Evolutionary conservation across 2,329 filamentous ascomycete genomes (phyloP).

Genomic region (Ascochyta rabiei): DNA sequence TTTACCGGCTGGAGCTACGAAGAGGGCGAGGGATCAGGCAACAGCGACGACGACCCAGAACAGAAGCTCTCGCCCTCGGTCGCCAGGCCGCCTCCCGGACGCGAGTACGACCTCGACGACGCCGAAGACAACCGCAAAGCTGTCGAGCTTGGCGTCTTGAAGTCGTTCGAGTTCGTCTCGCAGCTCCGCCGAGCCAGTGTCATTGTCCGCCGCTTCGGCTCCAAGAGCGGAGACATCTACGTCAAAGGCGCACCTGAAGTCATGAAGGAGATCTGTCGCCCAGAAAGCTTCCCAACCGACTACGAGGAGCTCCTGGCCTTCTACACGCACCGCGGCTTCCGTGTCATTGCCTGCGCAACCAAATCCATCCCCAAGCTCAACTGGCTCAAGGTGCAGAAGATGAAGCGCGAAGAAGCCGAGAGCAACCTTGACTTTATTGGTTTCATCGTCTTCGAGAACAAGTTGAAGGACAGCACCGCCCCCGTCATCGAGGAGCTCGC

Average conservation of each 20-base stretch:
- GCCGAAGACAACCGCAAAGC: conserved; percentile 56
- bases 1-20: conserved; percentile 93
- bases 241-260: conserved; percentile 97
- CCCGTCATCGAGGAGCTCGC: conserved; percentile 81
- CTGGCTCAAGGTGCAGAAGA: conserved; percentile 94
- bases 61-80: conserved; percentile 85
- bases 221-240: conserved; percentile 83
- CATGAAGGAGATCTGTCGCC: conserved; percentile 89
- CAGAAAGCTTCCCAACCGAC: conserved; percentile 82
- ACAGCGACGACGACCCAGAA: conserved; percentile 75
- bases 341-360: conserved; percentile 93
- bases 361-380: conserved; percentile 86
- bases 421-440: conserved; percentile 84
- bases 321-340: conserved; percentile 95
- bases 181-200: conserved; percentile 92
- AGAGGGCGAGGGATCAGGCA: conserved; percentile 75
- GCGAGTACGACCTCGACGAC: conserved; percentile 64
- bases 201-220: conserved; percentile 85
- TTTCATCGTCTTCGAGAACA: conserved; percentile 99
- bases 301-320: conserved; percentile 88
- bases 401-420: conserved; percentile 86
- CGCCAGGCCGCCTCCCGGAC: conserved; percentile 74
- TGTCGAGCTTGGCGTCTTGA: conserved; percentile 87
- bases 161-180: conserved; percentile 93
- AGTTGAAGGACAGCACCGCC: conserved; percentile 86